phyloP scores from a whole-genome alignment of 139 green algal genomes.

The Haematococcus sp. region DNA sequence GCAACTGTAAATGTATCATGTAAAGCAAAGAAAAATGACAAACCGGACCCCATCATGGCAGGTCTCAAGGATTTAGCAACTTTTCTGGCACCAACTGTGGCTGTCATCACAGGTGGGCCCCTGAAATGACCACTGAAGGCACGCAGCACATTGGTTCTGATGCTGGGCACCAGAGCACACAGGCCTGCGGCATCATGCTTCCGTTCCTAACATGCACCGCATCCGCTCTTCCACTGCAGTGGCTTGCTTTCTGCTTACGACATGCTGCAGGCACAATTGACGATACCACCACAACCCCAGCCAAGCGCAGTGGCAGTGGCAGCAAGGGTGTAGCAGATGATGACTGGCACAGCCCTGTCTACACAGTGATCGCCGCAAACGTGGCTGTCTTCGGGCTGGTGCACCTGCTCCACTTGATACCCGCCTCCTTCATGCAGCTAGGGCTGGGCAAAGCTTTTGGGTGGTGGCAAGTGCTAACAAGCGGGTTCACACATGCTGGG shows the following conservation, averaged over 20 bases:
- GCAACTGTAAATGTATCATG: no score
- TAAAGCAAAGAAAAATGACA: not conserved
- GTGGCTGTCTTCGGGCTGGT: constrained; percentile 7
- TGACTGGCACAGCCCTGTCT: constrained; percentile 5
- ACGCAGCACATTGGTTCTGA: no score
- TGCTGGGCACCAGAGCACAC: no score
- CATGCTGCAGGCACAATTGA: no score
- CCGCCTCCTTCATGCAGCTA: constrained; percentile 4
- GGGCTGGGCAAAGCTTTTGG: constrained; percentile 11
- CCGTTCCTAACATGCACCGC: no score
- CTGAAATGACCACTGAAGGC: no score
- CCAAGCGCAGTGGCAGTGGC: not conserved
- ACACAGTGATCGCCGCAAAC: not conserved
- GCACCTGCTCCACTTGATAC: constrained; percentile 21
- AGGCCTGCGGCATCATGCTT: no score
- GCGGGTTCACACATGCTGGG: constrained; percentile 12
- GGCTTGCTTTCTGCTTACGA: no score
- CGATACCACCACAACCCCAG: not conserved
- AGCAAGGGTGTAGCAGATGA: not conserved
- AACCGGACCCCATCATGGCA: not conserved
- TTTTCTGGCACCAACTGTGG: not conserved
- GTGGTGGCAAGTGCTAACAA: constrained; percentile 26
- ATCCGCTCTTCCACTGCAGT: no score
- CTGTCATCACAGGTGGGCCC: not conserved
- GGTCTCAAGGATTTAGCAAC: not conserved